These are phyloP conservation scores for Coniochaeta sp. DNA, from an alignment of 2,329 filamentous ascomycete species.

Conservation along the genomic window DNA sequence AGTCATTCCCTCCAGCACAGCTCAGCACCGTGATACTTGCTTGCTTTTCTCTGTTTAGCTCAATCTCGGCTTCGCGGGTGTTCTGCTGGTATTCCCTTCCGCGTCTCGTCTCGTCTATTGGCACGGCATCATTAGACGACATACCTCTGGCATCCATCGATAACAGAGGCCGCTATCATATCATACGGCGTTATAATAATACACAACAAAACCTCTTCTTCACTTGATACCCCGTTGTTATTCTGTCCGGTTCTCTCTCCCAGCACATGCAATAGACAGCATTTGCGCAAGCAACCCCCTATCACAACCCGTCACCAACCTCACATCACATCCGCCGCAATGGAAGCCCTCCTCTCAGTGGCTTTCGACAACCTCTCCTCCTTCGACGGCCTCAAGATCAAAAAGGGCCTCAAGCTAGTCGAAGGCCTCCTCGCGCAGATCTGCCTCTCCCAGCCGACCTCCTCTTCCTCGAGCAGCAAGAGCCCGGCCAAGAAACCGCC, in stretches of 20 bases:
- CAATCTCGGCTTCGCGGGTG: not conserved
- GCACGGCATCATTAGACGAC: not conserved
- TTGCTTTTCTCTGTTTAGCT: not conserved
- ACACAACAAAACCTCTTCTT: not conserved
- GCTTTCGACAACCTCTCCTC: slow-evolving; percentile 96
- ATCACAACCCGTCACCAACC: not conserved
- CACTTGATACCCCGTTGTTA: not conserved
- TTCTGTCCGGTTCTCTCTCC: not conserved
- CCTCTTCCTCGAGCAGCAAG: slow-evolving; percentile 3
- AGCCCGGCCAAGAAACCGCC: slow-evolving; percentile 4
- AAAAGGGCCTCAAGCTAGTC: slow-evolving; percentile 88
- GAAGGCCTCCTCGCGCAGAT: slow-evolving; percentile 92
- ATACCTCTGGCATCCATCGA: not conserved
- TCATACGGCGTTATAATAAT: slow-evolving; percentile 2
- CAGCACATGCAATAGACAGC: not conserved
- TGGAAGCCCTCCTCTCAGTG: slow-evolving; percentile 88
- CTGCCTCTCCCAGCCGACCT: slow-evolving; percentile 58
- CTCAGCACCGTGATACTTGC: not conserved
- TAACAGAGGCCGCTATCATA: not conserved
- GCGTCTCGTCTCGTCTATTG: not conserved
- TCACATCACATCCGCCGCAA: slow-evolving; percentile 28
- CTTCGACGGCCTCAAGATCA: slow-evolving; percentile 80
- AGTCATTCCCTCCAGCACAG: not conserved
- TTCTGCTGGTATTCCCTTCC: not conserved
- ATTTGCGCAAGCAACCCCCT: not conserved